A percentile compares a stretch with the other conserved stretches of the same genome.
These are phyloP conservation scores for Heliosperma pusillum DNA, from an alignment of 148 eudicot species.

Conservation along the genomic window DNA sequence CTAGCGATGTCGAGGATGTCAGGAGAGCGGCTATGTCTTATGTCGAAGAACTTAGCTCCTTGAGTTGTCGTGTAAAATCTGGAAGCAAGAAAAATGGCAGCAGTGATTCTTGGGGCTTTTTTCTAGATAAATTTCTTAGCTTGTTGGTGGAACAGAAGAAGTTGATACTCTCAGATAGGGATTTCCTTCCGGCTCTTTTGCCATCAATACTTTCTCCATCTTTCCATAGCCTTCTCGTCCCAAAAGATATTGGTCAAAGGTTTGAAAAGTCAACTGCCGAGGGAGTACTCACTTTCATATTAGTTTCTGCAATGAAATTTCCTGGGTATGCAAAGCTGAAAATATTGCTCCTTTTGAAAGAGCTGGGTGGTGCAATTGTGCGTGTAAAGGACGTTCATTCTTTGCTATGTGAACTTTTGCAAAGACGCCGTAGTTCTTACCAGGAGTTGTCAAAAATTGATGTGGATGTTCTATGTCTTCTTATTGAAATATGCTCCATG, in stretches of 20 bases:
- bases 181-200: conserved; percentile 57
- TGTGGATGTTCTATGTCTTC: conserved; percentile 65
- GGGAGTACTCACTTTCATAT: conserved; percentile 48
- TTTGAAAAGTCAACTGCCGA: conserved; percentile 56
- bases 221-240: conserved; percentile 52
- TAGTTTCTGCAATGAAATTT: conserved; percentile 52
- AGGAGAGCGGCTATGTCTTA: conserved; percentile 74
- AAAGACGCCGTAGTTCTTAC: conserved; percentile 38
- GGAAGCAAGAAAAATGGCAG: conserved; percentile 51
- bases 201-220: conserved; percentile 59
- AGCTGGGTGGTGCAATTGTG: conserved; percentile 56
- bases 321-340: conserved; percentile 64
- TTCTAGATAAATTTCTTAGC: conserved; percentile 56
- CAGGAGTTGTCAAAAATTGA: conserved; percentile 51
- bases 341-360: conserved; percentile 66
- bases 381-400: conserved; percentile 43
- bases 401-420: conserved; percentile 54
- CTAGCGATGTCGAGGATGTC: conserved; percentile 60
- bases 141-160: conserved; percentile 73
- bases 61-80: conserved; percentile 47
- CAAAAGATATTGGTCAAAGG: conserved; percentile 45
- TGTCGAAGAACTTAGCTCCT: conserved; percentile 56
- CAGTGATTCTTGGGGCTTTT: conserved; percentile 45
- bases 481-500: conserved; percentile 64
- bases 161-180: conserved; percentile 66